Conservation (phyloP, 805 yeast genomes). For the Candida nemodendra region DNA sequence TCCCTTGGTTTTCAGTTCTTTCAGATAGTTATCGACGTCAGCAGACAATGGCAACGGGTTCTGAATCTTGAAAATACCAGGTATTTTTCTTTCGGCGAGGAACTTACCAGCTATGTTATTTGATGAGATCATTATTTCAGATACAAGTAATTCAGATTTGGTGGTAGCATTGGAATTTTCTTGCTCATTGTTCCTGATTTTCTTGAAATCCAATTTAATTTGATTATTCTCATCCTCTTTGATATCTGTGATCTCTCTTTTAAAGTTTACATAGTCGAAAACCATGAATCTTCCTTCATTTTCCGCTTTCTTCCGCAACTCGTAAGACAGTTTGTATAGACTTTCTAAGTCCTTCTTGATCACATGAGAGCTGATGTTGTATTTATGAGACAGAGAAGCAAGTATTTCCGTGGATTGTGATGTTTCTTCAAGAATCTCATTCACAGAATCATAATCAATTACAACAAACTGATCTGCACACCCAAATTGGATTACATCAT, state of each 20-base stretch:
- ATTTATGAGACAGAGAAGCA: constrained; percentile 3
- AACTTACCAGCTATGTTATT: constrained; percentile 58
- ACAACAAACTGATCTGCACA: constrained; percentile 45
- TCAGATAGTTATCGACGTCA: constrained; percentile 20
- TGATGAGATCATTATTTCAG: constrained; percentile 82
- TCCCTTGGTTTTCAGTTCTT: constrained; percentile 21
- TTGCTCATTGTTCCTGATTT: constrained; percentile 7
- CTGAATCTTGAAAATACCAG: constrained; percentile 48
- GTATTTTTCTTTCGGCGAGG: constrained; percentile 43
- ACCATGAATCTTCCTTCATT: constrained; percentile 36
- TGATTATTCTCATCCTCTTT: constrained; percentile 24
- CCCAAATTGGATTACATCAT: constrained; percentile 39
- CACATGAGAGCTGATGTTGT: constrained; percentile 3
- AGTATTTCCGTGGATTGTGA: constrained; percentile 8
- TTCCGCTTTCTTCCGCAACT: constrained; percentile 32
- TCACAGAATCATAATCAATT: constrained; percentile 65
- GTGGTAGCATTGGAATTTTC: constrained; percentile 22
- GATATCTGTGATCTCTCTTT: constrained; percentile 22
- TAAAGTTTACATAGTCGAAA: constrained; percentile 20
- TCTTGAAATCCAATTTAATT: constrained; percentile 25
- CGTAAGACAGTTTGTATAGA: constrained; percentile 34
- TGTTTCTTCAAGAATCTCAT: constrained; percentile 40
- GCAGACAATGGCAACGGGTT: constrained; percentile 23
- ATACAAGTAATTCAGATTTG: constrained; percentile 62
- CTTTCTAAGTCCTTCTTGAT: constrained; percentile 35